Evolutionary conservation across 2,329 filamentous ascomycete genomes (phyloP), one percentile per base, ranked within the genome.

Genomic region (Bretziella fagacearum): DNA sequence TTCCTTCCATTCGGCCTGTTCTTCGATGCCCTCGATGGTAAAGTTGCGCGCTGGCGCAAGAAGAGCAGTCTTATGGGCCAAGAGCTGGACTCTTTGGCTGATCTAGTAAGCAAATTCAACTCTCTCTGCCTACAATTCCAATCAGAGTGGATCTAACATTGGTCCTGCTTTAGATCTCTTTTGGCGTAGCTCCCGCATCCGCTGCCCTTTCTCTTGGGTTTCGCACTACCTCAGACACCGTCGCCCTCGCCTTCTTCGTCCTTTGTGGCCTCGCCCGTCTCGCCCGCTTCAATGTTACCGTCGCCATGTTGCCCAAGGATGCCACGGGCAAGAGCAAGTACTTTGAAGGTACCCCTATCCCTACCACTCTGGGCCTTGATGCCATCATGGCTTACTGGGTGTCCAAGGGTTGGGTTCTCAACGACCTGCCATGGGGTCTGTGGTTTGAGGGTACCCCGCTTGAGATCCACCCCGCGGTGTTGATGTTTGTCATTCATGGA

Each of bases 11-110:
- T 95, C 51, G 87, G 86, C 4, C 69, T 96, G 10, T 95, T 96
- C 68, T 96, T 96, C 62, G 91, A 98, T 63, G 93, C 94, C 60
- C 85, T 96, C 72, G 91, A 98, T 62, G 91, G 91, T 59, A 91
- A 87, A 60, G 87, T 98, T 48, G 91, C 91, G 53, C 73, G 91
- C 54, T 96, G 91, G 91, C 78, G 91, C 61, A 81, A 85, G 66
- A 98, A 95, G 79, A 91, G 84, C 57, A 93, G 84, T 56, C 70
- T 98, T 60, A 96, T 98, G 89, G 91, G 91, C 10, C 89, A 95
- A 63, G 91, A 98, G 64, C 69, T 98, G 48, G 91, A 98, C 63
- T 96, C 89, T 5, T 71, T 98, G 41, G 91, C 91, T 47, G 91
- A 98, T 61, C 62, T 98, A 69, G 86, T 94, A 79, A 23, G 74